Conservation (phyloP, 257 asterid genomes). For the Hygrophila difformis region DNA sequence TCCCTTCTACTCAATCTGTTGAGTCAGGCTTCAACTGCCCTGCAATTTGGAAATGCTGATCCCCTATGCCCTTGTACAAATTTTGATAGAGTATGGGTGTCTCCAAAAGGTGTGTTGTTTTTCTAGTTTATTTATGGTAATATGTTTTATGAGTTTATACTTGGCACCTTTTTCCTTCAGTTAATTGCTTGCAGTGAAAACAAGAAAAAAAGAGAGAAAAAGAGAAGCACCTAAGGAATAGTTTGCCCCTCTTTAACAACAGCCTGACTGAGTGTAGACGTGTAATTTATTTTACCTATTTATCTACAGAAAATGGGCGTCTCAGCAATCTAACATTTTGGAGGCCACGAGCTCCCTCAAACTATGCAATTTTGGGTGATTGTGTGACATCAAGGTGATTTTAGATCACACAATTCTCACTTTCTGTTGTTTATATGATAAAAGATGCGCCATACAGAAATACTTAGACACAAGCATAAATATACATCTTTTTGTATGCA, state of each 20-base stretch:
- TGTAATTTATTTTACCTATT: conserved; percentile 15
- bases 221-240: not conserved
- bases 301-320: conserved; percentile 58
- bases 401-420: conserved; percentile 2
- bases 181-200: not conserved
- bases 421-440: not conserved
- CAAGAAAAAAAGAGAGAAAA: too few species aligned
- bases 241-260: conserved; percentile 1
- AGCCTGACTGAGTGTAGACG: conserved; percentile 2
- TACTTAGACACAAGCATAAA: too few species aligned
- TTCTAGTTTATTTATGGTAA: conserved; percentile 11
- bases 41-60: conserved; percentile 86
- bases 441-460: too few species aligned
- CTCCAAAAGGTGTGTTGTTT: conserved; percentile 60
- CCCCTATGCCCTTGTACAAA: conserved; percentile 82
- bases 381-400: conserved; percentile 89
- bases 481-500: too few species aligned
- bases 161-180: conserved; percentile 7
- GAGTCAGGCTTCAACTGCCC: conserved; percentile 74
- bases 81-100: conserved; percentile 90
- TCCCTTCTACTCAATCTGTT: conserved; percentile 91
- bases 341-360: conserved; percentile 98
- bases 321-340: conserved; percentile 89
- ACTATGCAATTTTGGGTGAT: conserved; percentile 91
- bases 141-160: conserved; percentile 7